phyloP scores from a whole-genome alignment of 495 filamentous ascomycete genomes.

The Cudoniella acicularis region DNA sequence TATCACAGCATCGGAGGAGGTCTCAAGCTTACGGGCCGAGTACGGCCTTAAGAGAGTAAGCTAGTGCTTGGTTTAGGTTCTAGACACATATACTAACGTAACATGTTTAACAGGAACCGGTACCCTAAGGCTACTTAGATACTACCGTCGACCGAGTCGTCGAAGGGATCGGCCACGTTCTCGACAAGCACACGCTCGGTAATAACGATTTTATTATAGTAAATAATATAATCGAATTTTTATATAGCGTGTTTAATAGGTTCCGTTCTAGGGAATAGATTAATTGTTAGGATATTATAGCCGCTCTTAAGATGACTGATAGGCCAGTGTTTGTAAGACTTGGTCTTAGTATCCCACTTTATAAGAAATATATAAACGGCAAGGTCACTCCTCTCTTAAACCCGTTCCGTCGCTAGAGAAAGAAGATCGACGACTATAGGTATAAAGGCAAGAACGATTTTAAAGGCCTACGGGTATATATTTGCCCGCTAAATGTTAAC shows the following conservation, averaged over 20 bases:
- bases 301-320: conserved; percentile 19
- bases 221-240: conserved; percentile 15
- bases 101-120: conserved; percentile 18
- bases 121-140: conserved; percentile 12
- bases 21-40: conserved; percentile 11
- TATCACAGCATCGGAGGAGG: conserved; percentile 13
- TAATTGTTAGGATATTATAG: conserved; percentile 16
- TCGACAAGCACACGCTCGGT: conserved; percentile 10
- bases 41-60: conserved; percentile 19
- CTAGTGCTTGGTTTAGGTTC: conserved; percentile 4
- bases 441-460: conserved; percentile 14
- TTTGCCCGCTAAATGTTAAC: conserved; percentile 22
- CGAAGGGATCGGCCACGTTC: conserved; percentile 15
- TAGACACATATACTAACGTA: conserved; percentile 6
- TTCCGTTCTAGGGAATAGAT: conserved; percentile 13
- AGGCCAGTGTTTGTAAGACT: conserved; percentile 16
- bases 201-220: conserved; percentile 15
- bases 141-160: conserved; percentile 8
- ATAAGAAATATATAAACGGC: conserved; percentile 16
- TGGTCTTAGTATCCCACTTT: conserved; percentile 11
- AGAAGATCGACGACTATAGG: conserved; percentile 18
- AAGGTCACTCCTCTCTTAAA: conserved; percentile 17
- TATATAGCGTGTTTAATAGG: conserved; percentile 15
- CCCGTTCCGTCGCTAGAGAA: conserved; percentile 16
- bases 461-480: conserved; percentile 10